Base-by-base conservation (phyloP, 2,329 filamentous ascomycete genomes). In the Moelleriella libera region DNA sequence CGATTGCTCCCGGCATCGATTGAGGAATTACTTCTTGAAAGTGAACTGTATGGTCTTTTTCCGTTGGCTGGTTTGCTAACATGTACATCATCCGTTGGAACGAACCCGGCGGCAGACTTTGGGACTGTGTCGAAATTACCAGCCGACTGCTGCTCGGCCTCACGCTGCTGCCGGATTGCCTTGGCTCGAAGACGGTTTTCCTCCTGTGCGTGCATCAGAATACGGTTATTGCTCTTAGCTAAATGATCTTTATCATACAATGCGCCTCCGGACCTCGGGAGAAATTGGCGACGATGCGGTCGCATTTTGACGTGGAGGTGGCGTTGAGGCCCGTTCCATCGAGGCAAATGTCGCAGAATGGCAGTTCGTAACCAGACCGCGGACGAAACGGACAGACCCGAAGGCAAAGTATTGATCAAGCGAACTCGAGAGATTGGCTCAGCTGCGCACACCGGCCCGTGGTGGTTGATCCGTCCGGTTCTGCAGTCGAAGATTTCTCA, bases 161-260 rank as follows among this genome's bases (percentile, higher is more conserved):
- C 80, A 49, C 76, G 76, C 58, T 83, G 81, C 54, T 86, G 79
- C 49, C 85, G 83, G 14, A 89, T 71, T 2, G 88, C 89, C 73
- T 96, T 97, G 48, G 92, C 87, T 66, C 82, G 85, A 31, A 96
- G 76, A 21, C 90, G 80, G 56, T 82, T 89, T 63, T 90, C 81
- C 78, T 96, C 90, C 85, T 92, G 49, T 30, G 4, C 14, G 45
- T 39, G 10, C 9, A 41, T 41, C 40, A 41, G 40, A 7, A 14
- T 8, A 37, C 2, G 3, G 8, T 37, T 4, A 21, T 21, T 21
- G 21, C 21, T 21, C 21, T 21, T 3, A 21, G 21, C 21, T 21
- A 21, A 21, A 21, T 21, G 3, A 21, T 21, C 21, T 21, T 3
- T 3, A 3, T 21, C 21, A 21, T 21, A 37, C 34, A 37, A 37